phyloP scores from a whole-genome alignment of 2,329 filamentous ascomycete genomes.

The Colletotrichum tropicicola region DNA sequence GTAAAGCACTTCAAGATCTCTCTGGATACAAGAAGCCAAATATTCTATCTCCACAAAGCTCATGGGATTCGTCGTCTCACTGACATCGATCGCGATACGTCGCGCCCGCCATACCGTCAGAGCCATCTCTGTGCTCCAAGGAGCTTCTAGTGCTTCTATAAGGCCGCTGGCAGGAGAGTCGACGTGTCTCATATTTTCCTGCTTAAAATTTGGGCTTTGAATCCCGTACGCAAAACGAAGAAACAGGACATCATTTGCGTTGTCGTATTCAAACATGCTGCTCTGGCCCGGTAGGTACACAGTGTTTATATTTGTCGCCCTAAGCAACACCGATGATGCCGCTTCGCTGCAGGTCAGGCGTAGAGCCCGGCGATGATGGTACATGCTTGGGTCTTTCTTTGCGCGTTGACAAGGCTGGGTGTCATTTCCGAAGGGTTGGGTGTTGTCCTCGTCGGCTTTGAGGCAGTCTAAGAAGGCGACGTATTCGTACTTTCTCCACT shows the following conservation, averaged over 20 bases:
- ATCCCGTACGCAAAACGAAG: conserved; percentile 36
- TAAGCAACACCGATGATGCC: background rate
- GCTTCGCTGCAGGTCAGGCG: conserved; percentile 27
- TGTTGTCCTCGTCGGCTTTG: background rate
- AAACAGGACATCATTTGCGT: conserved; percentile 37
- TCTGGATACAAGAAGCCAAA: conserved; percentile 39
- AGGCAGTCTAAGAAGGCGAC: conserved; percentile 9
- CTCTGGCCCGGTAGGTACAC: conserved; percentile 36
- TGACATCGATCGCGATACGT: conserved; percentile 39
- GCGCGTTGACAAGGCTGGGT: background rate
- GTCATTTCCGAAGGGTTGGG: background rate
- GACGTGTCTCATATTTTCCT: too few species aligned
- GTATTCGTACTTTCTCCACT: conserved; percentile 1
- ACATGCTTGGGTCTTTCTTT: background rate
- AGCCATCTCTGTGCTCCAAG: conserved; percentile 39
- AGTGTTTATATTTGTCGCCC: conserved; percentile 27
- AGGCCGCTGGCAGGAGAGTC: conserved; percentile 2
- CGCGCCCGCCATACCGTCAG: conserved; percentile 34
- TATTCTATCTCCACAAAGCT: conserved; percentile 36
- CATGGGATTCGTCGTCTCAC: conserved; percentile 32
- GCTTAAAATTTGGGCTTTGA: too few species aligned
- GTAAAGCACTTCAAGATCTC: conserved; percentile 39
- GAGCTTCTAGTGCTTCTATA: conserved; percentile 34
- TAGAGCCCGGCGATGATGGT: conserved; percentile 11
- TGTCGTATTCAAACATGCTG: conserved; percentile 34